A percentile compares a stretch with the other conserved stretches of the same genome.
Evolutionary conservation across 2,329 filamentous ascomycete genomes (phyloP).

Genomic region (Colletotrichum plurivorum): DNA sequence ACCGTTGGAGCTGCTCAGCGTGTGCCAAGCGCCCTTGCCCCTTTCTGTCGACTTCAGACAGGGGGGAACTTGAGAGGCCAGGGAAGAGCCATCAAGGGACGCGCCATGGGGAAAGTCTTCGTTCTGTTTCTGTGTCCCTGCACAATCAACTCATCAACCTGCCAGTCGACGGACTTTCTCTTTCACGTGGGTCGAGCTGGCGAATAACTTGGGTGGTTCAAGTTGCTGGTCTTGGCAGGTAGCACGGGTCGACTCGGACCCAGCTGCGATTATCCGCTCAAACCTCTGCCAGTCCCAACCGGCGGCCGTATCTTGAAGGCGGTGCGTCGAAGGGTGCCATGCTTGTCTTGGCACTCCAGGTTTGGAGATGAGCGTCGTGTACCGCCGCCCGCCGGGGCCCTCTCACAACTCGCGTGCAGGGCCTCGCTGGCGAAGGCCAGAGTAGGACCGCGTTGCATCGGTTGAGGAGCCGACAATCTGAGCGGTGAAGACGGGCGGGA

Average conservation of each 20-base stretch:
- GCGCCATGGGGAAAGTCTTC: constrained; percentile 4
- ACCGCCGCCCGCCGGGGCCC: constrained; percentile 1
- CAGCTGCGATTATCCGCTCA: constrained; percentile 10
- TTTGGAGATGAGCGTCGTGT: constrained; percentile 35
- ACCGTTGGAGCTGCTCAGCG: neutral
- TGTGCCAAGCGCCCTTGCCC: constrained; percentile 4
- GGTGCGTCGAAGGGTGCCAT: constrained; percentile 15
- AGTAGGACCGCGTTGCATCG: constrained; percentile 14
- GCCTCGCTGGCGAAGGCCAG: constrained; percentile 7
- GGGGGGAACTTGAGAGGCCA: constrained; percentile 4
- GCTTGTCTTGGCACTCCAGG: constrained; percentile 22
- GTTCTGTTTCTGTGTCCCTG: neutral
- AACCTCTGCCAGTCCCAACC: constrained; percentile 12
- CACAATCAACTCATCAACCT: neutral
- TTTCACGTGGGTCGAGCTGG: constrained; percentile 31
- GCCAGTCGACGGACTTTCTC: constrained; percentile 20
- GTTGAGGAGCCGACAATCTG: constrained; percentile 7
- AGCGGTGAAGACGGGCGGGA: constrained; percentile 29
- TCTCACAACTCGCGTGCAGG: constrained; percentile 37
- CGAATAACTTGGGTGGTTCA: constrained; percentile 16
- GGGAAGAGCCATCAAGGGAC: neutral
- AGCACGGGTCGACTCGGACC: constrained; percentile 24
- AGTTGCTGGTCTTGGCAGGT: constrained; percentile 16
- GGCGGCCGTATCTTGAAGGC: constrained; percentile 9
- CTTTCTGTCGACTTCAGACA: constrained; percentile 7